Evolutionary conservation across 345 rosid species (phyloP), one percentile per base, ranked within the genome.

Genomic region (Citrus hindsii): DNA sequence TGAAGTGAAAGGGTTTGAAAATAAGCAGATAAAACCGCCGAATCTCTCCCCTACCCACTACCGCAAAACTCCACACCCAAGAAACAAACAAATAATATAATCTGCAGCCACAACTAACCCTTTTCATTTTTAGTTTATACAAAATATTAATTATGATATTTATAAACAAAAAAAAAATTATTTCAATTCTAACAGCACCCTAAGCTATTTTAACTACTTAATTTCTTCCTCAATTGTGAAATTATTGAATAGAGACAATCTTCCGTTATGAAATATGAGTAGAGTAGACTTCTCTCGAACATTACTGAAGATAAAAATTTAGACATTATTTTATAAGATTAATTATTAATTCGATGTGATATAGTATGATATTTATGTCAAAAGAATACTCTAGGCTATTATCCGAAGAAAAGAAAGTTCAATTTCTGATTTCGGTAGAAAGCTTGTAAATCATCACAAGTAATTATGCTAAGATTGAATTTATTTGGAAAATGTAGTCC

Each of bases 201-300:
- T 42, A 12, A 10, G 4, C 1, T 42, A 12, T 0, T 42, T 42
- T 42, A 0, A 0, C 16, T 42, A 42, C 1, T 42, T 42, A 42
- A 42, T 42, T 42, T 0, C 13, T 12, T 13, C 0, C 1, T 46
- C 0, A 0, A 13, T 46, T 0, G 14, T 42, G 0, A 40, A 42
- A 42, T 42, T 2, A 42, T 10, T 10, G 2, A 37, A 37, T 37
- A 37, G 9, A 7, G 40, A 0, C 0, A 6, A 37, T 37, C 0
- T 35, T 35, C 0, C 1, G 7, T 5, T 35, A 35, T 5, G 0
- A 37, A 37, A 37, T 37, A 37, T 7, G 0, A 42, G 0, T 42
- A 3, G 0, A 42, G 0, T 12, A 12, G 0, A 42, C 1, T 0
- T 12, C 0, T 0, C 0, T 46, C 1, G 0, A 46, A 46, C 0